phyloP scores from a whole-genome alignment of 352 stramenopile species.

The Aphanomyces euteiches region DNA sequence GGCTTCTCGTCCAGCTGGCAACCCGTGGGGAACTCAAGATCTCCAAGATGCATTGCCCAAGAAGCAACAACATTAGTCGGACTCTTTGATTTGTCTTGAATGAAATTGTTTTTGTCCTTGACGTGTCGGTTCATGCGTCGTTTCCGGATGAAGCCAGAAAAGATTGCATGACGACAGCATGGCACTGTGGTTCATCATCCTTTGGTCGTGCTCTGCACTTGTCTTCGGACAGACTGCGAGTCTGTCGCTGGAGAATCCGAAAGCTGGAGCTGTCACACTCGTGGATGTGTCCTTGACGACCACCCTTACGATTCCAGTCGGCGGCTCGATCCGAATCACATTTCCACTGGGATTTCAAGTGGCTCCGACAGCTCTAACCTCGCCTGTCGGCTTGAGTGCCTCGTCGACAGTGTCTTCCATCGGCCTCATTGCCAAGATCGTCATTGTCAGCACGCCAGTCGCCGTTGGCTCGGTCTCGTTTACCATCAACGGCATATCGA shows the following conservation, averaged over 20 bases:
- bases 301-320: slow-evolving; percentile 38
- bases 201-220: no score
- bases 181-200: no score
- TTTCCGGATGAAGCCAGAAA: no score
- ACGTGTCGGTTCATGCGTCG: no score
- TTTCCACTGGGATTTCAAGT: slow-evolving; percentile 57
- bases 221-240: no score
- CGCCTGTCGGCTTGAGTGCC: slow-evolving; percentile 34
- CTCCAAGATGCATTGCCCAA: slow-evolving; percentile 14
- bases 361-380: slow-evolving; percentile 32
- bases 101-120: no score
- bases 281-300: slow-evolving; percentile 41
- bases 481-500: slow-evolving; percentile 49
- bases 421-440: slow-evolving; percentile 39
- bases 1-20: slow-evolving; percentile 13
- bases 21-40: slow-evolving; percentile 16
- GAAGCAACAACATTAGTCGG: not conserved
- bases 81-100: no score
- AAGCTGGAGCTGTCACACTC: slow-evolving; percentile 38
- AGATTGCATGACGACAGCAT: no score
- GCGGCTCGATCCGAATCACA: slow-evolving; percentile 45
- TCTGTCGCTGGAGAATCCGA: not conserved
- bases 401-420: slow-evolving; percentile 36
- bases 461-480: slow-evolving; percentile 41
- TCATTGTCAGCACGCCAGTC: slow-evolving; percentile 34